Base-by-base conservation (phyloP, 1,284 basidiomycete genomes). In the Apiotrichum akiyoshidainum region DNA sequence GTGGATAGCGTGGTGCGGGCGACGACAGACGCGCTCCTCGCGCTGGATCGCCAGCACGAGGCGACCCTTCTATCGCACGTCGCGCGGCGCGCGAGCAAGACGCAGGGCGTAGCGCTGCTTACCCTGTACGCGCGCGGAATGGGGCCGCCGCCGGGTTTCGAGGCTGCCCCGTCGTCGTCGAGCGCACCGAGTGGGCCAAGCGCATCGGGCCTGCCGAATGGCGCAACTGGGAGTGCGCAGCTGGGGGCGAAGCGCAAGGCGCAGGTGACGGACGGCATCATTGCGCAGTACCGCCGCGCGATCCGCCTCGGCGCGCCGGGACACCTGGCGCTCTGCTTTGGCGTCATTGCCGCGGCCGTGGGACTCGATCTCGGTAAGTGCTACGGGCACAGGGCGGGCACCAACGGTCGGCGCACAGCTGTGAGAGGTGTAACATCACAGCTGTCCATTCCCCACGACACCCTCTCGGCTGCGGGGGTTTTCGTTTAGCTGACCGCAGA, bases 91-190 rank as follows among this genome's bases (percentile, higher is more conserved):
- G 92, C 95, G 19, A 94, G 90, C 19, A 88, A 85, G 61, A 84
- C 93, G 2, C 96, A 99, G 76, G 95, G 96, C 0, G 87, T 92
- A 9, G 96, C 95, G 1, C 83, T 98, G 41, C 84, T 99, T 35
- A 91, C 92, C 0, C 82, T 99, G 5, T 94, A 89, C 76, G 81
- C 87, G 13, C 89, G 87, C 67, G 89, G 91, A 0, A 87, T 97
- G 70, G 83, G 86, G 4, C 73, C 74, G 47, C 86, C 87, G 1
- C 52, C 70, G 6, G 69, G 66, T 59, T 11, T 71, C 60, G 61
- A 58, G 40, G 61, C 56, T 31, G 26, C 26, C 26, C 26, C 26
- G 26, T 31, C 26, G 26, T 31, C 26, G 26, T 31, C 45, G 45
- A 44, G 48, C 55, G 68, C 53, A 37, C 56, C 58, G n/a, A 34